Conservation (phyloP, 371 early-diverging fungal species). For the Thermomucor indicae-seudaticae region DNA sequence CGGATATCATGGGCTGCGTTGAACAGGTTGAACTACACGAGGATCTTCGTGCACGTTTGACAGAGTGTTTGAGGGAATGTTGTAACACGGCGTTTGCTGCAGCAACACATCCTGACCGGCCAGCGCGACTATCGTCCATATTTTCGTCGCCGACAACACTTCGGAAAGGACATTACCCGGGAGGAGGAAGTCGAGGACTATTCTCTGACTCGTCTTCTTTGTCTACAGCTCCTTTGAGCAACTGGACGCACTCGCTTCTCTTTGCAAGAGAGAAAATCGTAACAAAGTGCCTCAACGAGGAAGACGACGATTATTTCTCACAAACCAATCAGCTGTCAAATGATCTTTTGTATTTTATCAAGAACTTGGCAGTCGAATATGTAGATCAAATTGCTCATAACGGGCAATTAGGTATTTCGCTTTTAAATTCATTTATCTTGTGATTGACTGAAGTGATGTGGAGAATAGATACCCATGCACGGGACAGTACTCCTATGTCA, state of each 20-base stretch:
- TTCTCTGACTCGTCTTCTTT: background rate
- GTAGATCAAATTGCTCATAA: constrained; percentile 11
- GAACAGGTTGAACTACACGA: constrained; percentile 41
- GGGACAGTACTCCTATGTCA: background rate
- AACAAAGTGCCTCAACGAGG: constrained; percentile 17
- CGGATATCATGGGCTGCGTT: constrained; percentile 23
- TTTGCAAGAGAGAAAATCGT: constrained; percentile 42
- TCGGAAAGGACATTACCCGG: background rate
- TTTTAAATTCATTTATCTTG: background rate
- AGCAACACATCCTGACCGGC: background rate
- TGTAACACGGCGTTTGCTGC: constrained; percentile 22
- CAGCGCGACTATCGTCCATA: constrained; percentile 10
- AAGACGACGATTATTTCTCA: too few relatives aligned
- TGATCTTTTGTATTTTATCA: constrained; percentile 17
- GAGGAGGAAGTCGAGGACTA: background rate
- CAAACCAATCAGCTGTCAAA: constrained; percentile 3
- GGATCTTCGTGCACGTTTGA: constrained; percentile 26
- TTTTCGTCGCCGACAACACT: constrained; percentile 4
- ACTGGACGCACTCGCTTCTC: constrained; percentile 33
- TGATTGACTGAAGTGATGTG: background rate
- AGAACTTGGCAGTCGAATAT: constrained; percentile 24
- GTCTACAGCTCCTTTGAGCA: background rate
- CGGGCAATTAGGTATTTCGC: too few relatives aligned
- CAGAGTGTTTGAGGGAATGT: constrained; percentile 16
- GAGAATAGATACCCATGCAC: background rate